Conservation (phyloP, 768 basidiomycete species). For the Mycena filopes region DNA sequence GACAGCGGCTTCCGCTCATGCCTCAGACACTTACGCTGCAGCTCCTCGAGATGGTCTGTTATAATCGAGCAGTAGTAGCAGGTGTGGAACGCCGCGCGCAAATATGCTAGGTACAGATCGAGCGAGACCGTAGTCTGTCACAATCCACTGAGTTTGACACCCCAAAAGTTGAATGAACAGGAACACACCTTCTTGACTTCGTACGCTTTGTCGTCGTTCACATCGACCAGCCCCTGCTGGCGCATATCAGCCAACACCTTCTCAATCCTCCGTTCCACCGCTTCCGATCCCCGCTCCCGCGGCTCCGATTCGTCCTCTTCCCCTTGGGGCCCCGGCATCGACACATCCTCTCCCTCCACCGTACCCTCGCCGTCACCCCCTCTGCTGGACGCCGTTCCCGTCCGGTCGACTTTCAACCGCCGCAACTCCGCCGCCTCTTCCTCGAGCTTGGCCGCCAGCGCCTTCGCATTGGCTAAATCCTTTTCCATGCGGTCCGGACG, state of each 20-base stretch:
- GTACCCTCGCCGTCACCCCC: constrained; percentile 27
- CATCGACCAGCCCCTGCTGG: constrained; percentile 69
- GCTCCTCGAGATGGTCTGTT: constrained; percentile 93
- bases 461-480: constrained; percentile 82
- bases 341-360: constrained; percentile 34
- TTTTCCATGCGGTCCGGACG: constrained; percentile 82
- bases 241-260: constrained; percentile 77
- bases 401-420: constrained; percentile 44
- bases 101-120: constrained; percentile 93
- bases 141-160: constrained; percentile 34
- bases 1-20: constrained; percentile 86
- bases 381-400: constrained; percentile 38
- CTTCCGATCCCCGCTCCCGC: constrained; percentile 73
- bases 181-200: constrained; percentile 75
- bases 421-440: constrained; percentile 69
- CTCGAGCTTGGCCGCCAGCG: constrained; percentile 80
- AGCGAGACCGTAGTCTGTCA: constrained; percentile 80
- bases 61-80: constrained; percentile 98
- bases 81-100: constrained; percentile 91
- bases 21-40: constrained; percentile 93
- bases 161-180: constrained; percentile 15
- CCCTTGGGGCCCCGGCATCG: constrained; percentile 47
- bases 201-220: constrained; percentile 71
- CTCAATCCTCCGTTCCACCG: constrained; percentile 86
- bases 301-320: constrained; percentile 66